Percentiles rank a stretch among this genome's conserved stretches.
Conservation (phyloP, 1,139 yeast genomes). For the Diutina scorzettiae region DNA sequence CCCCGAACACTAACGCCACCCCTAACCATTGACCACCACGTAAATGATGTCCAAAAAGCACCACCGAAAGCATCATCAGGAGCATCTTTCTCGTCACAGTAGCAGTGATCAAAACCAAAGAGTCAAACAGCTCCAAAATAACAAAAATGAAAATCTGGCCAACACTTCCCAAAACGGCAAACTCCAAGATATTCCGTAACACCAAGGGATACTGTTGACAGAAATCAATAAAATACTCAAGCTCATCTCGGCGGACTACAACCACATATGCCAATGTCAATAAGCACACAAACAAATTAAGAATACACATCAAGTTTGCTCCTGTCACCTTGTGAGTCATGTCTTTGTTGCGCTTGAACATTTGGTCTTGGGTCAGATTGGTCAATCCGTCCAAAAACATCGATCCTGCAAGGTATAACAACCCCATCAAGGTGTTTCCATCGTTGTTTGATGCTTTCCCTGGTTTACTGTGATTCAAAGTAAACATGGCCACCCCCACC, state of each 20-base stretch:
- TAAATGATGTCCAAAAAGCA: constrained; percentile 71
- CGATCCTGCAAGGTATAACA: constrained; percentile 45
- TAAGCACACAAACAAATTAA: constrained; percentile 47
- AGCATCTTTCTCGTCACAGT: constrained; percentile 95
- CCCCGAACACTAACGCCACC: constrained; percentile 66
- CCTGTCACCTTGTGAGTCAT: constrained; percentile 35
- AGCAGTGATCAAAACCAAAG: constrained; percentile 76
- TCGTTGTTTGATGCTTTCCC: constrained; percentile 20
- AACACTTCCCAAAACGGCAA: constrained; percentile 72
- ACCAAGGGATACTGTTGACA: constrained; percentile 28
- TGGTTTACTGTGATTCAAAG: constrained; percentile 29
- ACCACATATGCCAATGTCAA: constrained; percentile 29
- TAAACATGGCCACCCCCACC: constrained; percentile 69
- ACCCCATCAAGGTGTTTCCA: constrained; percentile 41
- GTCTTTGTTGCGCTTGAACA: constrained; percentile 36
- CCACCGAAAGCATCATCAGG: constrained; percentile 82
- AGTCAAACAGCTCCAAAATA: constrained; percentile 75
- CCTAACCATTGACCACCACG: constrained; percentile 64
- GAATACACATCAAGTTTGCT: constrained; percentile 75
- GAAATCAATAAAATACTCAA: constrained; percentile 36
- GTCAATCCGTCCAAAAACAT: constrained; percentile 83
- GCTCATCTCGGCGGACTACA: constrained; percentile 35
- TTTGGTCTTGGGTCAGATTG: constrained; percentile 83
- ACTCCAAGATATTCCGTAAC: constrained; percentile 46
- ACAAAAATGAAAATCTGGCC: constrained; percentile 89